Evolutionary conservation across 441 rosid genomes (phyloP).

Genomic region (Isatis lusitanica): DNA sequence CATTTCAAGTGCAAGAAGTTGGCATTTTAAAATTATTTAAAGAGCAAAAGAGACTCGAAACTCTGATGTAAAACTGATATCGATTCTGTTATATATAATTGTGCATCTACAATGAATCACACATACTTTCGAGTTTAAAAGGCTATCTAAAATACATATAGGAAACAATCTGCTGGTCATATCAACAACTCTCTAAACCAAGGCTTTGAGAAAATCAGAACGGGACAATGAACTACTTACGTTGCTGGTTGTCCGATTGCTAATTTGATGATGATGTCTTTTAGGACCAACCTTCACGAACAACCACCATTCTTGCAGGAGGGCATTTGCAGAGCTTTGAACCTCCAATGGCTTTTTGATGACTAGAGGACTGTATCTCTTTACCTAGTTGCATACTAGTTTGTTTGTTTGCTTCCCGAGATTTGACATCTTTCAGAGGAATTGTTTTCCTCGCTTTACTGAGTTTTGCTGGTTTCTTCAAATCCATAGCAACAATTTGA

Average conservation of each 20-base stretch:
- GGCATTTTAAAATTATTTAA: no score
- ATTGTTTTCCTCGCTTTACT: conserved; percentile 18
- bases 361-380: conserved; percentile 17
- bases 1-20: no score
- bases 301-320: conserved; percentile 43
- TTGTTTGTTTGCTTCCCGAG: background rate
- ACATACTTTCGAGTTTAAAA: background rate
- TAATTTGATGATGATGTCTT: conserved; percentile 15
- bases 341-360: conserved; percentile 4
- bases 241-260: conserved; percentile 6
- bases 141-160: conserved; percentile 6
- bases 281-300: conserved; percentile 1
- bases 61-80: background rate
- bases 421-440: background rate
- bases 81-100: background rate
- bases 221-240: conserved; percentile 47
- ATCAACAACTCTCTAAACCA: conserved; percentile 12
- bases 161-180: conserved; percentile 5
- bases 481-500: conserved; percentile 46
- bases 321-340: conserved; percentile 34
- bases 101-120: conserved; percentile 20
- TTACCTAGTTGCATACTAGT: background rate
- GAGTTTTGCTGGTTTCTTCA: conserved; percentile 47
- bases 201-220: conserved; percentile 36
- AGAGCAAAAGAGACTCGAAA: background rate